These are phyloP conservation scores for Xylariomycetidae sp. DNA, from an alignment of 2,329 filamentous ascomycete species.

Conservation along the genomic window DNA sequence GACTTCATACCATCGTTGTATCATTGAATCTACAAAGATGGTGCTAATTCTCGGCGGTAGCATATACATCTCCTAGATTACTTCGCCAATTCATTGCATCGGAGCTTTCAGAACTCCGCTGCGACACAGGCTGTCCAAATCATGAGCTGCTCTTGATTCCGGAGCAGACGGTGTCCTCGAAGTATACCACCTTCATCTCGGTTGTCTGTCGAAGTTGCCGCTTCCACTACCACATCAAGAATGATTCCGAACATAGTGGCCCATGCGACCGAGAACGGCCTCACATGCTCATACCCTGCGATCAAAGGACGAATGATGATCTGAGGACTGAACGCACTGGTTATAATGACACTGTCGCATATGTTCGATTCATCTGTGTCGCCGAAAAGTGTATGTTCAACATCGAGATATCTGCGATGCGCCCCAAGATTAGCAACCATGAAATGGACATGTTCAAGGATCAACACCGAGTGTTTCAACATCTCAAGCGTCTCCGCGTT, in stretches of 20 bases:
- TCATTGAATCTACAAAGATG: too few relatives aligned
- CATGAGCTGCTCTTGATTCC: conserved; percentile 23
- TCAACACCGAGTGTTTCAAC: conserved; percentile 35
- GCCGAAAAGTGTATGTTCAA: conserved; percentile 28
- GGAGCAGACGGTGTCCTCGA: conserved; percentile 12
- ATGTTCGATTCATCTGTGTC: conserved; percentile 21
- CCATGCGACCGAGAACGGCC: conserved; percentile 13
- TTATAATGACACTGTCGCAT: conserved; percentile 11
- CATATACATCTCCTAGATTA: conserved; percentile 24
- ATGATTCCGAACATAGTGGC: conserved; percentile 9
- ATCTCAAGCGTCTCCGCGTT: conserved; percentile 34
- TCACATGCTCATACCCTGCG: conserved; percentile 24
- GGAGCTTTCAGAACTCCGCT: conserved; percentile 14
- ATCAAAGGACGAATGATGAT: conserved; percentile 6
- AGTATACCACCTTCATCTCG: conserved; percentile 16
- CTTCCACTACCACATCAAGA: conserved; percentile 24
- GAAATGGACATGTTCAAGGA: conserved; percentile 43
- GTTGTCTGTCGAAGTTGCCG: conserved; percentile 22
- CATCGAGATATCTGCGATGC: conserved; percentile 41
- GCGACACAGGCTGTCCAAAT: conserved; percentile 10
- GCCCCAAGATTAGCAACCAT: conserved; percentile 38
- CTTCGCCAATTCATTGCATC: conserved; percentile 20
- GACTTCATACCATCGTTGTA: too few relatives aligned
- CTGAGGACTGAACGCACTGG: conserved; percentile 3
- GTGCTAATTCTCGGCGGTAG: too few relatives aligned